A percentile compares a stretch with the other conserved stretches of the same genome.
Conservation (phyloP, 768 basidiomycete species). For the Mycena crocata region DNA sequence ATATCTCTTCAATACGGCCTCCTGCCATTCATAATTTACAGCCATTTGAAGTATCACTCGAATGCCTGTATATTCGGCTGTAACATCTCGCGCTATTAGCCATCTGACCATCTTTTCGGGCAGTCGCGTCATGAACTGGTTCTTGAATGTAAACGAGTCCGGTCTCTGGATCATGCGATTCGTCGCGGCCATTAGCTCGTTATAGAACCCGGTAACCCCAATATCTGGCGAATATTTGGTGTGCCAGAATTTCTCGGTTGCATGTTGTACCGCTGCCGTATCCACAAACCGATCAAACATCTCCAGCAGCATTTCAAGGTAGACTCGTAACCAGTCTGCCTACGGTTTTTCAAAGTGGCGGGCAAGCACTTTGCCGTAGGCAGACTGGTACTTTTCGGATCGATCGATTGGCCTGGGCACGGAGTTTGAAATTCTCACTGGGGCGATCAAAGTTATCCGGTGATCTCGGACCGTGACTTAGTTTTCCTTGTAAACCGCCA, state of each 20-base stretch:
- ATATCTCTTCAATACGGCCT: too few species aligned
- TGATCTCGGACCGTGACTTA: too few species aligned
- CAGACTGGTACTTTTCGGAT: too few species aligned
- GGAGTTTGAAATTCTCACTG: too few species aligned
- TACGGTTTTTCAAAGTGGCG: too few species aligned
- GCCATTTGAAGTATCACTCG: neutral
- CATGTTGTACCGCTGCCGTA: neutral
- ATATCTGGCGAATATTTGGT: neutral
- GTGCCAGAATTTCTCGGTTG: neutral
- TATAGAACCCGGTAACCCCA: neutral
- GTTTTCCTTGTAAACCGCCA: too few species aligned
- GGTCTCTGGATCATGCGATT: neutral
- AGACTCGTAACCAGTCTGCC: too few species aligned
- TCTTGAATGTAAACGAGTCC: constrained; percentile 2
- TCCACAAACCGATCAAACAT: constrained; percentile 12
- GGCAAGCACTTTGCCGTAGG: too few species aligned
- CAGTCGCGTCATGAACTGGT: neutral
- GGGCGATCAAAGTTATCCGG: too few species aligned
- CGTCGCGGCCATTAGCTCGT: neutral
- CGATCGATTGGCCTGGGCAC: too few species aligned
- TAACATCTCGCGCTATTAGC: neutral
- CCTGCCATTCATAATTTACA: constrained; percentile 1
- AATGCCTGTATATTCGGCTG: neutral
- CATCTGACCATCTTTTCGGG: neutral
- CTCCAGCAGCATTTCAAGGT: neutral